phyloP scores from a whole-genome alignment of 208 protist species.

The Crithidia bombi region DNA sequence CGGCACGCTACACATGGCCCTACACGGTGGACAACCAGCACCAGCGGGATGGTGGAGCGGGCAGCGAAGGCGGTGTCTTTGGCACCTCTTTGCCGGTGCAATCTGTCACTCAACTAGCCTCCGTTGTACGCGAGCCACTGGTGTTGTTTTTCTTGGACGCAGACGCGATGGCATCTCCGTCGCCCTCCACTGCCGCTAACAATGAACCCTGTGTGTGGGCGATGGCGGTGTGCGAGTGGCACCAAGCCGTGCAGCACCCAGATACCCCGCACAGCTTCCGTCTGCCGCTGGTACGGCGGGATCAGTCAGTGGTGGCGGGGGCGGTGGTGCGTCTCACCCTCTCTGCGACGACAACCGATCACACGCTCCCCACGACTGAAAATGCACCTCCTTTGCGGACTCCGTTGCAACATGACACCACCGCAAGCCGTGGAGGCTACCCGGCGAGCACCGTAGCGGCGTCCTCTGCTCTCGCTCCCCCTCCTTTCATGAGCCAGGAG shows the following conservation, averaged over 20 bases:
- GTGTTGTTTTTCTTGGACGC: constrained; percentile 84
- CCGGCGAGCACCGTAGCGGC: neutral
- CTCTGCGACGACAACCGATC: constrained; percentile 44
- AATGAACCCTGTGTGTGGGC: constrained; percentile 60
- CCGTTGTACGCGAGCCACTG: constrained; percentile 72
- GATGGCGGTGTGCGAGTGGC: constrained; percentile 77
- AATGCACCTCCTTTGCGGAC: neutral
- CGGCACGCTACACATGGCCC: constrained; percentile 65
- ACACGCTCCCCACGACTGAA: no score
- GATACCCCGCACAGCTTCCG: constrained; percentile 43
- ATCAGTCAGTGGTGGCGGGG: constrained; percentile 40
- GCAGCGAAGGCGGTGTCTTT: constrained; percentile 23
- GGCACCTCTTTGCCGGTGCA: constrained; percentile 44
- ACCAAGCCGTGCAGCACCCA: constrained; percentile 48
- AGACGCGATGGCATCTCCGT: constrained; percentile 32
- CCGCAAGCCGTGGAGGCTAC: neutral
- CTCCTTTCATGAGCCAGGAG: neutral
- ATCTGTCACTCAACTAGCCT: constrained; percentile 46
- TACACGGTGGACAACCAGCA: constrained; percentile 60
- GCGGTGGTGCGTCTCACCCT: constrained; percentile 67
- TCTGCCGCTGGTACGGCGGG: constrained; percentile 60
- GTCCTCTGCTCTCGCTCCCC: neutral
- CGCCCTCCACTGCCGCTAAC: neutral
- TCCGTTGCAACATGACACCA: neutral
- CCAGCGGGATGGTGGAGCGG: constrained; percentile 23